These are phyloP conservation scores for Knoxdaviesia capensis DNA, from an alignment of 2,329 filamentous ascomycete genomes.

Conservation along the genomic window DNA sequence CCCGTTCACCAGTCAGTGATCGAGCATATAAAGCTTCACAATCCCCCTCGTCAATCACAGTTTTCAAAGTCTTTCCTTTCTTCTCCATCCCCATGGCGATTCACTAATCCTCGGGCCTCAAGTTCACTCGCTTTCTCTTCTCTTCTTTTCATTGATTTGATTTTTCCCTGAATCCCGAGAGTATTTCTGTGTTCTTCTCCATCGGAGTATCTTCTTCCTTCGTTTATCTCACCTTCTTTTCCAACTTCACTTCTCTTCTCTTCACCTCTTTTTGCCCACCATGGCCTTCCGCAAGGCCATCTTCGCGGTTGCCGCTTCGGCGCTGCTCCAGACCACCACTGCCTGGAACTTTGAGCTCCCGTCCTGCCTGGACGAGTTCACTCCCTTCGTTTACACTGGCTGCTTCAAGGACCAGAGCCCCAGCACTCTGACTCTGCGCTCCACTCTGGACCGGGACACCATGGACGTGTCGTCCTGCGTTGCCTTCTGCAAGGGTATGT, in stretches of 20 bases:
- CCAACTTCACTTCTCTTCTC: background rate
- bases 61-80: too few relatives aligned
- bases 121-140: too few relatives aligned
- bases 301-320: constrained; percentile 17
- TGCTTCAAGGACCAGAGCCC: constrained; percentile 21
- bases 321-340: constrained; percentile 15
- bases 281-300: constrained; percentile 15
- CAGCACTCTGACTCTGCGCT: constrained; percentile 19
- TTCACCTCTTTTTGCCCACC: constrained; percentile 2
- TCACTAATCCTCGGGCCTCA: too few relatives aligned
- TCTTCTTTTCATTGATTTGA: too few relatives aligned
- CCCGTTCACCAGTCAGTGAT: too few relatives aligned
- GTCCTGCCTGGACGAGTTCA: constrained; percentile 21
- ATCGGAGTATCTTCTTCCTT: background rate
- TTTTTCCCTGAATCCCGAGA: too few relatives aligned
- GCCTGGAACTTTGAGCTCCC: constrained; percentile 24
- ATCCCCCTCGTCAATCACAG: too few relatives aligned
- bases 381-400: constrained; percentile 26
- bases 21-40: too few relatives aligned
- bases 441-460: constrained; percentile 13
- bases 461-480: constrained; percentile 29
- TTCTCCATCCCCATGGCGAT: too few relatives aligned
- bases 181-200: too few relatives aligned
- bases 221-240: constrained; percentile 2
- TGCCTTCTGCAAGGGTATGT: constrained; percentile 25